These are phyloP conservation scores for Coemansia sp. DNA, from an alignment of 192 early-diverging fungal species.

Conservation along the genomic window DNA sequence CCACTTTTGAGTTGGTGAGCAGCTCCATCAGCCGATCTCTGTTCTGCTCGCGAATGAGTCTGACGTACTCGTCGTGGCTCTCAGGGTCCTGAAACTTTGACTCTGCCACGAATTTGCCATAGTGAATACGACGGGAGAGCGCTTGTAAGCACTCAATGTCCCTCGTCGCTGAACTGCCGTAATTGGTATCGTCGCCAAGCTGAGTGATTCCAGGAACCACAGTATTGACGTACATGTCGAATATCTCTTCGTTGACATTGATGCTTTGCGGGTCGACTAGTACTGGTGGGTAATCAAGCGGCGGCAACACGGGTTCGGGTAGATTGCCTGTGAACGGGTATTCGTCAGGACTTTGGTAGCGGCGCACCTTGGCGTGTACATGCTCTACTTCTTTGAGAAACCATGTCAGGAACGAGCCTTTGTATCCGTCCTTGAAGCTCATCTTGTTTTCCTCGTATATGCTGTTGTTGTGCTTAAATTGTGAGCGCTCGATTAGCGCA, in stretches of 20 bases:
- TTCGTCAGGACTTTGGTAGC: constrained; percentile 92
- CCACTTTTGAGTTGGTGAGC: constrained; percentile 87
- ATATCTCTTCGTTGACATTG: constrained; percentile 86
- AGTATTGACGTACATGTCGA: constrained; percentile 78
- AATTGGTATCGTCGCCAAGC: constrained; percentile 82
- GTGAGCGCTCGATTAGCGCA: constrained; percentile 93
- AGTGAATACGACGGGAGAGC: constrained; percentile 92
- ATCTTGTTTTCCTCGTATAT: constrained; percentile 78
- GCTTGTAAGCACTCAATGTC: constrained; percentile 94
- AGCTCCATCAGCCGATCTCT: constrained; percentile 78
- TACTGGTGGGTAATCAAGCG: constrained; percentile 77
- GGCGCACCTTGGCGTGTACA: constrained; percentile 85
- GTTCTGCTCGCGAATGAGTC: constrained; percentile 73
- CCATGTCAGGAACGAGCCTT: constrained; percentile 85
- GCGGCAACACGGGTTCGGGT: constrained; percentile 85
- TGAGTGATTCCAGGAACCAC: constrained; percentile 80
- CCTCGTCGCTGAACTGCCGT: constrained; percentile 91
- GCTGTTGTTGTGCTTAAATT: constrained; percentile 81
- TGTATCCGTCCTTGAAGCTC: constrained; percentile 67
- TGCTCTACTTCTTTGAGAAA: constrained; percentile 91
- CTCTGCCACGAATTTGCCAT: constrained; percentile 97
- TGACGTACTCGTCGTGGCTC: constrained; percentile 76
- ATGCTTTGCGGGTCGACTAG: constrained; percentile 74
- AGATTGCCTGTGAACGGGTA: constrained; percentile 88
- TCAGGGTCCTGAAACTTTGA: constrained; percentile 89